Percentiles rank a stretch among this genome's conserved stretches.
These are phyloP conservation scores for Coix lacrymajobi DNA, from an alignment of 176 grass and related monocot species.

Conservation along the genomic window DNA sequence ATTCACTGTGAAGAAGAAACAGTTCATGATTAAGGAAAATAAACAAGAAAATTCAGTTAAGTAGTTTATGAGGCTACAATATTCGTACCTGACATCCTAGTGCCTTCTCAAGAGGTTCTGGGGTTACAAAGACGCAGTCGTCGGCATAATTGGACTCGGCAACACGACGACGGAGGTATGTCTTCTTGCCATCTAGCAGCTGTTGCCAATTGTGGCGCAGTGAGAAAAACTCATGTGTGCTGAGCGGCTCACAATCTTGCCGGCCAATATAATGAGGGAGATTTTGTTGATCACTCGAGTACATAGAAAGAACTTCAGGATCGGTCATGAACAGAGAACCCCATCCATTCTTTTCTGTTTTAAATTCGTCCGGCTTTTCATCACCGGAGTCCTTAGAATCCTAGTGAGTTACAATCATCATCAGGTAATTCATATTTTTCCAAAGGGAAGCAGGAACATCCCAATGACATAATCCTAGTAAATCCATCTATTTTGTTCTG, in stretches of 20 bases:
- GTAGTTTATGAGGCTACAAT: background rate
- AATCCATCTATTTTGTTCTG: background rate
- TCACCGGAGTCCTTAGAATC: background rate
- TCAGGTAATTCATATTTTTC: background rate
- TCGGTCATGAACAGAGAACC: background rate
- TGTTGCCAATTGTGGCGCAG: background rate
- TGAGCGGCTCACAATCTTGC: background rate
- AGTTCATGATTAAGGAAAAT: background rate
- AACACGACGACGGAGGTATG: background rate
- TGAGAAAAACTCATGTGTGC: background rate
- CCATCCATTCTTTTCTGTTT: background rate
- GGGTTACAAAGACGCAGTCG: background rate
- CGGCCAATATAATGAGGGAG: background rate
- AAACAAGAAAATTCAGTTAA: background rate
- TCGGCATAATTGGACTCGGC: background rate
- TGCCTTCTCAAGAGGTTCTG: background rate
- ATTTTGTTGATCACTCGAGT: background rate
- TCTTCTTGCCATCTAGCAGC: conserved; percentile 6
- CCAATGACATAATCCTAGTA: background rate
- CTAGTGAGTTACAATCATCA: background rate
- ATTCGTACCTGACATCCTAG: conserved; percentile 6
- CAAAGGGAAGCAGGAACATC: background rate
- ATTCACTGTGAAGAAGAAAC: background rate
- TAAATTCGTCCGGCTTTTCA: background rate
- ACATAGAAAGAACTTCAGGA: background rate